Base-by-base conservation (phyloP, 2,329 filamentous ascomycete genomes). In the Calonectria hongkongensis region DNA sequence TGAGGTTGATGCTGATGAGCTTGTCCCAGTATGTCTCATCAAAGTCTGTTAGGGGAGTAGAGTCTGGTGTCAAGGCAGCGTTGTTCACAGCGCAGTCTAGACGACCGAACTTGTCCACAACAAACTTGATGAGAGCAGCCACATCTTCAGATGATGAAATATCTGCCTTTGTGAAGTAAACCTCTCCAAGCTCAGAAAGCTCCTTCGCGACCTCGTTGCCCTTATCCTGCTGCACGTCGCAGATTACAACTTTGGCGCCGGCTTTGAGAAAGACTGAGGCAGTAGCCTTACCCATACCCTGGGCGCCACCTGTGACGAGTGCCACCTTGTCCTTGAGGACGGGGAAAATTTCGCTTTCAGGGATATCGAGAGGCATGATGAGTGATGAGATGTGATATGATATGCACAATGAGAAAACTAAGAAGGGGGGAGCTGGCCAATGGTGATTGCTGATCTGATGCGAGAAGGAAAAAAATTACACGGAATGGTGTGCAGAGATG, bases 191-290 rank as follows among this genome's bases (percentile, higher is more conserved):
- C 5, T 50, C 10, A n/a, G 74, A 75, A 5, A 76, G 50, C n/a
- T 76, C 74, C 56, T 74, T 72, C n/a, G 48, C 68, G 7, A 27
- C 68, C 30, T 75, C 66, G 1, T 68, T 39, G 50, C 74, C 74
- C 66, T 76, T 75, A 12, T 74, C 60, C 21, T 74, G 54, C 39
- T 79, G 75, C 66, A 82, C 70, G 73, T 83, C 82, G 73, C 81
- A 82, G 70, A 83, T 76, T 36, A 81, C 79, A 12, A 83, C 81
- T 68, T 80, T 81, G 30, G 81, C 82, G 36, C 82, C 82, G 9
- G 80, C 79, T 18, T 77, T 75, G 43, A 83, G 77, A 70, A 82
- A 83, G 41, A 77, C 79, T 30, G 76, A 75, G 33, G 80, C 81
- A 16, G 82, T 83, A 66, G 74, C 76, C 66, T 78, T 81, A 50